Evolutionary conservation across 2,329 filamentous ascomycete genomes (phyloP), one percentile per base, ranked within the genome.

Genomic region (Sphaerulina populicola): DNA sequence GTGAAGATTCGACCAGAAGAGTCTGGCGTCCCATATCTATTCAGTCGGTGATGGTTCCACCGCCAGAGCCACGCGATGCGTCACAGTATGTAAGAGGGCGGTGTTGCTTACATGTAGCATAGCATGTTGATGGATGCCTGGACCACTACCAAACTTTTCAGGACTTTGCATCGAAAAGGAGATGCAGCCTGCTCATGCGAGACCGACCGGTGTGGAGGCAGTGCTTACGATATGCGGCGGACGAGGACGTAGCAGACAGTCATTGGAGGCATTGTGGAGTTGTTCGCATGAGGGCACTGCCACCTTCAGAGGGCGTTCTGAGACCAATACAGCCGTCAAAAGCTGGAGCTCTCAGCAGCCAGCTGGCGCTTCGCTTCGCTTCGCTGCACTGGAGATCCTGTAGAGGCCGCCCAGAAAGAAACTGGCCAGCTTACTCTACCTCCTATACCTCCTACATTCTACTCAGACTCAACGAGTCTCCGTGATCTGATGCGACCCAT

Each of bases 21-120:
- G 14, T 35, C 47, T 38, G 47, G 42, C 52, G 35, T 44, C 31
- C 44, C 23, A 43, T 41, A 43, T 31, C 45, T 15, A 38, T 46
- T 39, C 40, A 47, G n/a, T 44, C 30, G 47, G 41, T 38, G 35
- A 47, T 47, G 37, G 36, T 12, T 9, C 30, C 49, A 43, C 37
- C 46, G 43, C 47, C 37, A 46, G 29, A 37, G 38, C 38, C 38
- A 18, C 38, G 5, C 30, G 30, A 33, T 33, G 30, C 30, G 30
- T 8, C 30, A 12, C 8, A 9, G 30, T 33, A 8, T 33, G 30
- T 33, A 12, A 33, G 30, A 8, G 11, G 8, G 30, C 11, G 30
- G 30, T 33, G 30, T 18, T 18, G 18, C 18, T 18, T 18, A n/a
- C n/a, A n/a, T n/a, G n/a, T n/a, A 18, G 18, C 18, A 18, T 18